Evolutionary conservation across 345 rosid genomes (phyloP), one percentile per base, ranked within the genome.

Genomic region (Acer campestre): DNA sequence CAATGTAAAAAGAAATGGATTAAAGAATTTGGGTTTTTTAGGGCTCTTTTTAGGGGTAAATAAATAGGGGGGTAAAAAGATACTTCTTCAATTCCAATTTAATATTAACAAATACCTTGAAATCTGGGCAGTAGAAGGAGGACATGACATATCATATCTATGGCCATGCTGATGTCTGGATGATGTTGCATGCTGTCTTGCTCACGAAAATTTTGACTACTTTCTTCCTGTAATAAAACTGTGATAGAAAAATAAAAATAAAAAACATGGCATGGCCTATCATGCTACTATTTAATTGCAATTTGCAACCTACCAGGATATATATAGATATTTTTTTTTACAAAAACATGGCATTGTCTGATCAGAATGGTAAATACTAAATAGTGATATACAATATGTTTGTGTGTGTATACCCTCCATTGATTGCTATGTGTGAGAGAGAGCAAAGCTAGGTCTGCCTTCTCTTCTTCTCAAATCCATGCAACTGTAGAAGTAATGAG

Each of bases 401-500:
- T 46, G 49, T 35, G 38, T 35, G 5, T 35, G 38, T 35, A 4
- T 4, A 31, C 35, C 35, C 10, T 42, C 46, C 46, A 42, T 9
- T 8, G 38, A 35, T 35, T 35, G 38, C 38, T 35, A 4, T 4
- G 6, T 4, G 67, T 55, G 27, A 25, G 67, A 55, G 27, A 25
- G 71, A 27, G 68, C 11, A 55, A 67, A 48, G 29, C 42, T 71
- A 73, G 53, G 73, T 65, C 68, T 78, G 74, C 38, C 66, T 77
- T 73, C 58, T 84, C 71, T 74, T 84, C 71, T 74, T 80, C 22
- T 79, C 81, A 4, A 87, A 77, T 67, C 80, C 79, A 49, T 90
- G 91, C 66, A 93, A 90, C 81, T 83, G 93, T 40, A 93, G 88
- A 70, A 91, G 96, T 78, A 95, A 84, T 31, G 98, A 95, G 86